phyloP scores from a whole-genome alignment of 441 rosid genomes.

The Syzygium malaccense region DNA sequence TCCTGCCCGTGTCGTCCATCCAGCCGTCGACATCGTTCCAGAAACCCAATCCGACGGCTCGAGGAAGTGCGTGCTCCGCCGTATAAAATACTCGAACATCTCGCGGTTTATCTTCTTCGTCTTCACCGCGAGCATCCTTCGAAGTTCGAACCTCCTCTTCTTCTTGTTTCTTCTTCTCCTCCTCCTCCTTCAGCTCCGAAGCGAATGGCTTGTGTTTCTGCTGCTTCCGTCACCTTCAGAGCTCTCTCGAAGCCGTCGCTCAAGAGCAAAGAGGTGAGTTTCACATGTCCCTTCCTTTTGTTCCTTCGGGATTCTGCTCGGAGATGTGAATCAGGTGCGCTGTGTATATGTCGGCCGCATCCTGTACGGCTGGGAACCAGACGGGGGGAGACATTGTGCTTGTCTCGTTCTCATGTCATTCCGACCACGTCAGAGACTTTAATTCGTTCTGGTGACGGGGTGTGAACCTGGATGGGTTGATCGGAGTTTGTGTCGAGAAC shows the following conservation, averaged over 20 bases:
- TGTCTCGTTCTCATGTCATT: background rate
- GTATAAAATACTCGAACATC: background rate
- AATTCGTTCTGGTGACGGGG: background rate
- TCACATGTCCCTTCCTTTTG: background rate
- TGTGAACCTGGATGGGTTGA: background rate
- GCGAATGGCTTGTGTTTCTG: slow-evolving; percentile 14
- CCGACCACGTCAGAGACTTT: background rate
- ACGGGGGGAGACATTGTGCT: background rate
- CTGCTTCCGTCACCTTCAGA: slow-evolving; percentile 5
- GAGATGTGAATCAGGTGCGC: background rate
- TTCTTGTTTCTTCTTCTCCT: background rate
- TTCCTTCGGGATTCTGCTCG: background rate
- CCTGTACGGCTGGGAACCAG: background rate
- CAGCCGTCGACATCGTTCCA: background rate
- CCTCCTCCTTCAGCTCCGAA: background rate
- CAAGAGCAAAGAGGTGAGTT: slow-evolving; percentile 3
- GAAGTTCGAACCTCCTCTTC: background rate
- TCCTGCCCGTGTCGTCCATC: background rate
- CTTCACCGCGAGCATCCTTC: background rate
- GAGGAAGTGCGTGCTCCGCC: background rate
- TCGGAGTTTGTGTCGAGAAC: background rate
- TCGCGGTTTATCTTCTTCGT: background rate
- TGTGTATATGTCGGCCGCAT: background rate
- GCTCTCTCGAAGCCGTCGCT: slow-evolving; percentile 7
- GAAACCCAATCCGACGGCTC: background rate